Evolutionary conservation across 1,284 basidiomycete genomes (phyloP).

Genomic region (Mycena citricolor): DNA sequence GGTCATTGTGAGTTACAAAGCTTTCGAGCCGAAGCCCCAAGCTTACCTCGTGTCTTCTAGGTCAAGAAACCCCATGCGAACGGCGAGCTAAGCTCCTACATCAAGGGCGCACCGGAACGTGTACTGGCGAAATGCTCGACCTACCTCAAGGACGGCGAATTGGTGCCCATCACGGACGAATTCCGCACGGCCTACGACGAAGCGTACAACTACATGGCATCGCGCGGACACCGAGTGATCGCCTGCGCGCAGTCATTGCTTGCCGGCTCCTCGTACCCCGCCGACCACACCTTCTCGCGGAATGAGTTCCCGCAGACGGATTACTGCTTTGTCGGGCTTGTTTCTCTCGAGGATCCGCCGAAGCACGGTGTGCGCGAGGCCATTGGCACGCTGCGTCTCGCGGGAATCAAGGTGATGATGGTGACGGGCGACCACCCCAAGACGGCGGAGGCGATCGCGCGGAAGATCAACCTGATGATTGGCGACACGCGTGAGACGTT

Average conservation of each 20-base stretch:
- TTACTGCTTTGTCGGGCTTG: slow-evolving; percentile 63
- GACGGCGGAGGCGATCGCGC: slow-evolving; percentile 67
- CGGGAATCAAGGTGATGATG: slow-evolving; percentile 75
- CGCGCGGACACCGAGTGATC: slow-evolving; percentile 68
- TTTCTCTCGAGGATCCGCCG: slow-evolving; percentile 68
- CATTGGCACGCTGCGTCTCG: slow-evolving; percentile 63
- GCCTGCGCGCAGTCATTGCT: slow-evolving; percentile 64
- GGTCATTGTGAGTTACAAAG: slow-evolving; percentile 50
- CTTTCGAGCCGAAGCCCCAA: no score
- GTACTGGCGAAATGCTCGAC: slow-evolving; percentile 63
- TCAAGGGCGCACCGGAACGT: slow-evolving; percentile 70
- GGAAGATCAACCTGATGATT: slow-evolving; percentile 65
- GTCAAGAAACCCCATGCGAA: slow-evolving; percentile 51
- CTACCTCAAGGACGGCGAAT: slow-evolving; percentile 52
- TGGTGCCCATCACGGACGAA: slow-evolving; percentile 52
- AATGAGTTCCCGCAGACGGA: slow-evolving; percentile 55
- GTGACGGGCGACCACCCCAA: slow-evolving; percentile 69
- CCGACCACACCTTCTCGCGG: slow-evolving; percentile 51
- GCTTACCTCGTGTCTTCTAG: slow-evolving; percentile 30
- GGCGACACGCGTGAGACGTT: slow-evolving; percentile 64
- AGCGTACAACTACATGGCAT: slow-evolving; percentile 72
- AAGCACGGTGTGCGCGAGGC: slow-evolving; percentile 71
- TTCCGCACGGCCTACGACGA: slow-evolving; percentile 54
- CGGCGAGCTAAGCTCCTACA: slow-evolving; percentile 51
- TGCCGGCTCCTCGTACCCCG: slow-evolving; percentile 45